These are phyloP conservation scores for Nicotiana undulata DNA, from an alignment of 257 asterid species.

Conservation along the genomic window DNA sequence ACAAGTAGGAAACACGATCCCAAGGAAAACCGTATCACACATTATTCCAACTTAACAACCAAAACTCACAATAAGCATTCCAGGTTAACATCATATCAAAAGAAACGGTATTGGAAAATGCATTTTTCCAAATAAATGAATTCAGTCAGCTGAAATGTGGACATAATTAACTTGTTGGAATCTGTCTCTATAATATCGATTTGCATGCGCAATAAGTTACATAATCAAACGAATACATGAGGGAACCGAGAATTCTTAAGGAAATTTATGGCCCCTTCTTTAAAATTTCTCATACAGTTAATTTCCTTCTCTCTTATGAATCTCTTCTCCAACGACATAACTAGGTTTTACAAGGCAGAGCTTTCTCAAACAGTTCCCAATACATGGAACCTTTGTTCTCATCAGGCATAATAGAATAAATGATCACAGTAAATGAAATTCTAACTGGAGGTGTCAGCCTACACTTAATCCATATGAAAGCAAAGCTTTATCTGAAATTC, in stretches of 20 bases:
- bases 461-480: neutral
- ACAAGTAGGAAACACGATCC: slow-evolving; percentile 7
- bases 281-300: neutral
- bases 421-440: neutral
- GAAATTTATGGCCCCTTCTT: neutral
- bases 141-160: neutral
- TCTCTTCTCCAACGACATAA: neutral
- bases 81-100: neutral
- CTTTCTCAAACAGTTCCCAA: neutral
- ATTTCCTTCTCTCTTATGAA: neutral
- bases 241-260: neutral
- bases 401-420: too few species aligned
- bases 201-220: neutral
- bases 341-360: neutral
- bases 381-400: neutral
- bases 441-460: neutral
- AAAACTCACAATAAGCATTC: neutral
- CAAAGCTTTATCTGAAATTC: neutral
- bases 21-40: neutral
- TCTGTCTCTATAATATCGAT: neutral
- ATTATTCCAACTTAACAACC: neutral
- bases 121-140: neutral
- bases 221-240: neutral
- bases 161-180: neutral
- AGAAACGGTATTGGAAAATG: neutral